phyloP scores from a whole-genome alignment of 2,329 filamentous ascomycete species.

The Sordariomycetes sp. region DNA sequence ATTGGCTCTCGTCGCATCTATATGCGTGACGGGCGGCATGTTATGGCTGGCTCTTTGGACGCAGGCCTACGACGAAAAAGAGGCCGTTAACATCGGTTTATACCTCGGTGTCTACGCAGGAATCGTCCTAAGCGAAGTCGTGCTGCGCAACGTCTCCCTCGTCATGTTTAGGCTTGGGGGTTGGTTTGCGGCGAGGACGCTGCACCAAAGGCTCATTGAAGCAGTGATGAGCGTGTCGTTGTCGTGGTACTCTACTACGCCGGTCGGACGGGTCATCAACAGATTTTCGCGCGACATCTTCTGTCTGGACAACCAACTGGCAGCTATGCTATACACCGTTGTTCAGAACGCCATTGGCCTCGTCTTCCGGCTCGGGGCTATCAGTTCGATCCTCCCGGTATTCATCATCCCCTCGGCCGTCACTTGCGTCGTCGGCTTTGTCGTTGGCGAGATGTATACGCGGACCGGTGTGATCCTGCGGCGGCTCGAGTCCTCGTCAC shows the following conservation, averaged over 20 bases:
- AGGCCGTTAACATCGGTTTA: constrained; percentile 29
- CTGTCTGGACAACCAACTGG: constrained; percentile 36
- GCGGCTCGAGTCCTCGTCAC: constrained; percentile 28
- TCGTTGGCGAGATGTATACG: constrained; percentile 25
- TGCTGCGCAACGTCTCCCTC: constrained; percentile 26
- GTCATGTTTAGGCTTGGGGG: constrained; percentile 38
- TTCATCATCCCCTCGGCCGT: constrained; percentile 32
- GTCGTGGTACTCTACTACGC: constrained; percentile 41
- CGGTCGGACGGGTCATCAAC: constrained; percentile 38
- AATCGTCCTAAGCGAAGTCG: constrained; percentile 26
- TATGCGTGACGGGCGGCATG: constrained; percentile 5
- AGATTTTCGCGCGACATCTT: constrained; percentile 43
- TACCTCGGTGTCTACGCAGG: constrained; percentile 39
- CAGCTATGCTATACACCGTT: constrained; percentile 26
- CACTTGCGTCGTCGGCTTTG: constrained; percentile 29
- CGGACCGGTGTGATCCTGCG: constrained; percentile 31
- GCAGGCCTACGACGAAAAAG: constrained; percentile 12
- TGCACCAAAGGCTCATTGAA: constrained; percentile 38
- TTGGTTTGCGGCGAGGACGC: constrained; percentile 38
- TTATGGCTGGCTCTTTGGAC: constrained; percentile 37
- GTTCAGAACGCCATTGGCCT: constrained; percentile 27
- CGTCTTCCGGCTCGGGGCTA: constrained; percentile 29
- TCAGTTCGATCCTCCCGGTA: constrained; percentile 36
- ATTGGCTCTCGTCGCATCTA: neutral
- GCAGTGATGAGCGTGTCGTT: constrained; percentile 39